Percentiles rank a stretch among this genome's conserved stretches.
phyloP scores from a whole-genome alignment of 768 basidiomycete genomes.

The Paxillus involutus region DNA sequence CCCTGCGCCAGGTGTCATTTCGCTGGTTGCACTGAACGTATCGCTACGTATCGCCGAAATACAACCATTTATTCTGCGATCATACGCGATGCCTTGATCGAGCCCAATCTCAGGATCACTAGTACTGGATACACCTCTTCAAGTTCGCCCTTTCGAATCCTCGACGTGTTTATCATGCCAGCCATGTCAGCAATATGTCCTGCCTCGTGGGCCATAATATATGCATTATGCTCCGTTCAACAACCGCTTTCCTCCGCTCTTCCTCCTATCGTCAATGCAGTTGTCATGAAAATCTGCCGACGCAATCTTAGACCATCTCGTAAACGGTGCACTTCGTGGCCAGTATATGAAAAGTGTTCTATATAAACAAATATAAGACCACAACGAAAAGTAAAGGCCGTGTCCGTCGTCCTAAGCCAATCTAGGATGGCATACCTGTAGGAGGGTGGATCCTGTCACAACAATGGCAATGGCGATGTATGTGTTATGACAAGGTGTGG shows the following conservation, averaged over 20 bases:
- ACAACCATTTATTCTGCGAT: too few species aligned
- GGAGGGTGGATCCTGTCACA: not conserved
- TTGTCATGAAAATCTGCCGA: not conserved
- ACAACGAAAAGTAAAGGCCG: not conserved
- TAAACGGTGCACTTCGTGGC: not conserved
- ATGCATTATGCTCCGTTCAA: not conserved
- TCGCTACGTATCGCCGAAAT: too few species aligned
- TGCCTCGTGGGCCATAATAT: not conserved
- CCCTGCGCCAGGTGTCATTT: too few species aligned
- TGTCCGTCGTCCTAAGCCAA: not conserved
- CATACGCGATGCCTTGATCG: too few species aligned
- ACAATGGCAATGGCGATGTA: constrained; percentile 7
- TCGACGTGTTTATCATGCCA: not conserved
- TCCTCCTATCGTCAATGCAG: too few species aligned
- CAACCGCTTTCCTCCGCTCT: not conserved
- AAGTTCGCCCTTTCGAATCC: not conserved
- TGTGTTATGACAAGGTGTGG: constrained; percentile 12
- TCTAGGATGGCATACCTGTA: constrained; percentile 12
- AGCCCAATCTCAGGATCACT: too few species aligned
- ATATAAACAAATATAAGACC: not conserved
- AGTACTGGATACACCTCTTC: too few species aligned
- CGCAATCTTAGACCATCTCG: not conserved
- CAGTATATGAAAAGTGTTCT: not conserved
- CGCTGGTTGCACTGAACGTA: too few species aligned
- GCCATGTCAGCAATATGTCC: not conserved